Evolutionary conservation across 2,329 filamentous ascomycete genomes (phyloP), one percentile per base, ranked within the genome.

Genomic region (Pseudocercospora fijiensis): DNA sequence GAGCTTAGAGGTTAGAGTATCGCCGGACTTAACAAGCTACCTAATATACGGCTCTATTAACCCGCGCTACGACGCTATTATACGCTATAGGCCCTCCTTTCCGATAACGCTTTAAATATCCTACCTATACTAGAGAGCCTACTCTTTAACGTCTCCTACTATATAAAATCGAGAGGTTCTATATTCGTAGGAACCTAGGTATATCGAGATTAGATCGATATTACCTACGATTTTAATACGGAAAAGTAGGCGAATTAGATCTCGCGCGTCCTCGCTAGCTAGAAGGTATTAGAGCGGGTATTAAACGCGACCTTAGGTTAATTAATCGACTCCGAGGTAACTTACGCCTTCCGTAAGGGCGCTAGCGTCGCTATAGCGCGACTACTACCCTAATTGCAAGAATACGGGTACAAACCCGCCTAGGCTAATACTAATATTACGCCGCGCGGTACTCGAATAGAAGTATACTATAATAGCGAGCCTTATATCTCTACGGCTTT

Each of bases 1-100:
- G n/a, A n/a, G n/a, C 52, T 63, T n/a, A 51, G 57, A 28, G 57
- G 47, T 57, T 63, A 22, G 61, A 47, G 45, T n/a, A 28, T 60
- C 51, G 27, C 59, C 27, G 18, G 57, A 20, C 57, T 60, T 26
- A 47, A 60, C 57, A 56, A 53, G 37, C 28, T 63, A 52, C 61
- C 55, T 28, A 63, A 63, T 28, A 58, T 63, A 52, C 61, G 61
- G 53, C 45, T 53, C 45, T 30, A 53, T 43, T 24, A 16, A 47
- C 61, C 55, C 30, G 26, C 26, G 43, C 61, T 28, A 22, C 61
- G 20, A 30, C 61, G 55, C 20, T 45, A 59, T 30, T 43, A 63
- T 49, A 63, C 61, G 11, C 61, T 11, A 43, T 63, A 43, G 61
- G 26, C 27, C 26, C 24, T 63, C 18, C 8, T 53, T 53, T 26